phyloP scores from a whole-genome alignment of 768 basidiomycete genomes.

The Suillus occidentalis region DNA sequence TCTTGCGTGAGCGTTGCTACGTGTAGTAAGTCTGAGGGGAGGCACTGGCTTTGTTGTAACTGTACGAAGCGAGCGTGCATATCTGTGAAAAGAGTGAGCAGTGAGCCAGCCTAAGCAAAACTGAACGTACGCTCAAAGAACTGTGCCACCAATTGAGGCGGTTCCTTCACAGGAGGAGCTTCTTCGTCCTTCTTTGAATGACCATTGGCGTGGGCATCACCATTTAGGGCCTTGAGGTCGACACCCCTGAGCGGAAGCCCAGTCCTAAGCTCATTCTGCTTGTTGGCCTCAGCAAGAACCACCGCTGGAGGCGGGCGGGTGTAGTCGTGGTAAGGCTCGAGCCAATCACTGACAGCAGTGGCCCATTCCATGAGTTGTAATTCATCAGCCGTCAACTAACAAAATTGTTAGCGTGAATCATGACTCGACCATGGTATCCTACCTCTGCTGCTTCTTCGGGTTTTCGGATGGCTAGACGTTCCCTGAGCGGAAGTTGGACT shows the following conservation, averaged over 20 bases:
- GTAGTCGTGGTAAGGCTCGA: constrained; percentile 74
- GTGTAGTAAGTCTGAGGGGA: constrained; percentile 64
- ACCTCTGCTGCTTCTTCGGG: constrained; percentile 60
- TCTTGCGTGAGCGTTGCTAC: constrained; percentile 75
- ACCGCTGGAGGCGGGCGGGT: constrained; percentile 67
- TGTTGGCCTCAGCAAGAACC: constrained; percentile 75
- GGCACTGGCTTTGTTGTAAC: constrained; percentile 36
- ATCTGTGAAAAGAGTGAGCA: constrained; percentile 35
- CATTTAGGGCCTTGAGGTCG: constrained; percentile 39
- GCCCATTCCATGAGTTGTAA: constrained; percentile 56
- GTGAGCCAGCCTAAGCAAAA: not conserved
- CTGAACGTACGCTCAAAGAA: constrained; percentile 62
- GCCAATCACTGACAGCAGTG: constrained; percentile 66
- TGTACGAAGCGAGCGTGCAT: constrained; percentile 54
- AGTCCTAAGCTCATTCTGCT: constrained; percentile 68
- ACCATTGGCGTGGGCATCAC: constrained; percentile 41
- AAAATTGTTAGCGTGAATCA: constrained; percentile 11
- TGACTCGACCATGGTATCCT: constrained; percentile 11
- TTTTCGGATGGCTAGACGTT: constrained; percentile 53
- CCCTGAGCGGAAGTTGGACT: constrained; percentile 49
- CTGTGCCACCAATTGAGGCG: constrained; percentile 49
- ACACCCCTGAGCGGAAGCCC: constrained; percentile 67
- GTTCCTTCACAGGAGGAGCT: constrained; percentile 60
- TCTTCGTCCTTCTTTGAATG: constrained; percentile 71
- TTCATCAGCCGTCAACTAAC: constrained; percentile 70